Percentiles rank a stretch among this genome's conserved stretches.
These are phyloP conservation scores for Talaromyces verruculosus DNA, from an alignment of 2,329 filamentous ascomycete genomes.

Conservation along the genomic window DNA sequence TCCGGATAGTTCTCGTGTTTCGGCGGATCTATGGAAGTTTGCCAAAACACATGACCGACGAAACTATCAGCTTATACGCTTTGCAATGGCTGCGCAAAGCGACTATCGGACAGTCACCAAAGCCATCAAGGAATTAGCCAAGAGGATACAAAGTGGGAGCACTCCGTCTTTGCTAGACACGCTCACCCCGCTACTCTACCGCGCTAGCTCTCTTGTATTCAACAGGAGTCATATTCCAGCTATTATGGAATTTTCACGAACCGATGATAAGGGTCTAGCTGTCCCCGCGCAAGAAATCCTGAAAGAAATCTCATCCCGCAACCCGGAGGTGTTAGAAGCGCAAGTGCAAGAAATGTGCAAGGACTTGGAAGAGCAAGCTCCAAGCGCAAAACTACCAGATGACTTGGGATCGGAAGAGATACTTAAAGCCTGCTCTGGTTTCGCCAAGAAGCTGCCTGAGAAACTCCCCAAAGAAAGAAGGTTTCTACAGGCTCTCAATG, in stretches of 20 bases:
- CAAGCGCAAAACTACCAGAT: conserved; percentile 65
- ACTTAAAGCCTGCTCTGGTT: conserved; percentile 89
- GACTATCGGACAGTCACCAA: conserved; percentile 91
- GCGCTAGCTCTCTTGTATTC: conserved; percentile 80
- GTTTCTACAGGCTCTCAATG: conserved; percentile 76
- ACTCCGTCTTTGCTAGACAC: conserved; percentile 71
- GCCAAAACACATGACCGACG: conserved; percentile 88
- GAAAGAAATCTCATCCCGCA: conserved; percentile 85
- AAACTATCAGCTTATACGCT: conserved; percentile 84
- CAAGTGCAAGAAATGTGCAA: conserved; percentile 91
- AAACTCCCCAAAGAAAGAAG: conserved; percentile 80
- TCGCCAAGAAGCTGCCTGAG: conserved; percentile 78
- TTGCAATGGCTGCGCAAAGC: conserved; percentile 77
- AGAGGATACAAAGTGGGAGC: conserved; percentile 69
- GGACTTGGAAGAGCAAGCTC: conserved; percentile 77
- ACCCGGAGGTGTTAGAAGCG: conserved; percentile 86
- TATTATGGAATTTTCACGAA: conserved; percentile 84
- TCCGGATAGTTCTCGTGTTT: conserved; percentile 70
- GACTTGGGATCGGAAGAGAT: conserved; percentile 80
- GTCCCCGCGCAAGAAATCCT: conserved; percentile 82
- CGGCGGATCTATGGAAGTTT: conserved; percentile 81
- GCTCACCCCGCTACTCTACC: conserved; percentile 77
- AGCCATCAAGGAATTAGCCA: conserved; percentile 85
- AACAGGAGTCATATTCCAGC: conserved; percentile 91
- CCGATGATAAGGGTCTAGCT: conserved; percentile 75